Percentiles rank a stretch among this genome's conserved stretches.
These are phyloP conservation scores for Chlorella sp. DNA, from an alignment of 139 green algal species.

Conservation along the genomic window DNA sequence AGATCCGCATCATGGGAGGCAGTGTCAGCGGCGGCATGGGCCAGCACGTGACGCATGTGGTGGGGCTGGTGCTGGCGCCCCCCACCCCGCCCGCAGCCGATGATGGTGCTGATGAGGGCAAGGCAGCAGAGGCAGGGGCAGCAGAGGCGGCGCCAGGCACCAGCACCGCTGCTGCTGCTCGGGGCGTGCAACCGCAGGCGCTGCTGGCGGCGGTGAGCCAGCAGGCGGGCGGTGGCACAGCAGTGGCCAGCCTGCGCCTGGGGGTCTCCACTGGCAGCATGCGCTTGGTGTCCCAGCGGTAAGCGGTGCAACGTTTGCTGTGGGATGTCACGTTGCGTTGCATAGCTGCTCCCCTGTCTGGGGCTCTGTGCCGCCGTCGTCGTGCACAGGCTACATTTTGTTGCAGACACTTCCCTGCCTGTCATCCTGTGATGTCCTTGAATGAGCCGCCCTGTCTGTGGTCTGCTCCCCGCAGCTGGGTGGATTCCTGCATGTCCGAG, in stretches of 20 bases:
- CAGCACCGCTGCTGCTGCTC: neutral
- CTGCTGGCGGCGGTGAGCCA: constrained; percentile 15
- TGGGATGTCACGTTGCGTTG: no score
- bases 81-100: no score
- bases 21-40: neutral
- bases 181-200: neutral
- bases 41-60: neutral
- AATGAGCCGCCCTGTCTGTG: neutral
- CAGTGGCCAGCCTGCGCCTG: constrained; percentile 3
- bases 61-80: constrained; percentile 6
- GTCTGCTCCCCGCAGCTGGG: constrained; percentile 2
- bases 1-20: constrained; percentile 10
- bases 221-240: neutral
- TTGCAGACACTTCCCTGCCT: no score
- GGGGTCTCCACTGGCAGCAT: neutral
- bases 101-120: neutral
- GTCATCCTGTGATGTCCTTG: no score
- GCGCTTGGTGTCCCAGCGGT: constrained; percentile 16
- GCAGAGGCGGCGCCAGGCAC: neutral
- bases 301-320: neutral
- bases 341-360: no score
- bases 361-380: no score
- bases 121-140: neutral
- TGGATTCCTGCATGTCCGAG: neutral
- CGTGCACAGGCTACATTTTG: no score